A percentile compares a stretch with the other conserved stretches of the same genome.
phyloP scores from a whole-genome alignment of 202 grass and related monocot species.

The Setaria viridis region DNA sequence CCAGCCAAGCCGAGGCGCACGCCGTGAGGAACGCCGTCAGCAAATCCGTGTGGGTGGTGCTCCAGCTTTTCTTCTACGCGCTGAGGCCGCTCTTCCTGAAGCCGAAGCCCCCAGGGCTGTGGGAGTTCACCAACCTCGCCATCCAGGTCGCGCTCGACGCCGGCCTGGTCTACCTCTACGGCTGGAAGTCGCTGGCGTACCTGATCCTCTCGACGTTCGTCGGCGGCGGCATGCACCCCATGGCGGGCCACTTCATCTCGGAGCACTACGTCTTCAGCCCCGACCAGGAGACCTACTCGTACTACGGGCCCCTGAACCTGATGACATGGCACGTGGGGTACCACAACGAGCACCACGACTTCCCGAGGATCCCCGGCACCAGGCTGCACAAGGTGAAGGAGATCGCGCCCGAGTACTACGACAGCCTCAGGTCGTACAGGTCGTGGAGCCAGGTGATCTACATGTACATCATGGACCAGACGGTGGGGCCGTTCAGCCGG shows the following conservation, averaged over 20 bases:
- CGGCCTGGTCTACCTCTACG: slow-evolving; percentile 57
- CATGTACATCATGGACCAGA: slow-evolving; percentile 95
- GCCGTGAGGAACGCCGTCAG: slow-evolving; percentile 56
- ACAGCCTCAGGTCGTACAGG: slow-evolving; percentile 65
- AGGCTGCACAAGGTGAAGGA: slow-evolving; percentile 85
- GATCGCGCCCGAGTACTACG: slow-evolving; percentile 86
- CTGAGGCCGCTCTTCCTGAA: slow-evolving; percentile 83
- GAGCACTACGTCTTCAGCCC: slow-evolving; percentile 93
- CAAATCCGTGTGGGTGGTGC: slow-evolving; percentile 85
- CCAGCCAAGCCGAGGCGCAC: slow-evolving; percentile 61
- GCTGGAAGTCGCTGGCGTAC: slow-evolving; percentile 77
- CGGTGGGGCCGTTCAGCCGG: slow-evolving; percentile 81
- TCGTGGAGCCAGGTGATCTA: slow-evolving; percentile 98
- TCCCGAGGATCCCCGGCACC: slow-evolving; percentile 84
- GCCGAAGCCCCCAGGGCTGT: slow-evolving; percentile 80
- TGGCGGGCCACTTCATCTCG: slow-evolving; percentile 96
- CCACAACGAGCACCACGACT: slow-evolving; percentile 99
- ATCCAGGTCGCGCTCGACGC: slow-evolving; percentile 71
- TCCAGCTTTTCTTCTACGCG: slow-evolving; percentile 94
- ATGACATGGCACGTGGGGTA: slow-evolving; percentile 95
- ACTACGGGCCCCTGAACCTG: slow-evolving; percentile 91
- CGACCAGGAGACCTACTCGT: slow-evolving; percentile 89
- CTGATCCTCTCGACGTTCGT: slow-evolving; percentile 85
- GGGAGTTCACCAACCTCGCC: slow-evolving; percentile 85
- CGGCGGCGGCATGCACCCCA: slow-evolving; percentile 94